phyloP scores from a whole-genome alignment of 2,329 filamentous ascomycete genomes.

The Cordyceps pruinosa region DNA sequence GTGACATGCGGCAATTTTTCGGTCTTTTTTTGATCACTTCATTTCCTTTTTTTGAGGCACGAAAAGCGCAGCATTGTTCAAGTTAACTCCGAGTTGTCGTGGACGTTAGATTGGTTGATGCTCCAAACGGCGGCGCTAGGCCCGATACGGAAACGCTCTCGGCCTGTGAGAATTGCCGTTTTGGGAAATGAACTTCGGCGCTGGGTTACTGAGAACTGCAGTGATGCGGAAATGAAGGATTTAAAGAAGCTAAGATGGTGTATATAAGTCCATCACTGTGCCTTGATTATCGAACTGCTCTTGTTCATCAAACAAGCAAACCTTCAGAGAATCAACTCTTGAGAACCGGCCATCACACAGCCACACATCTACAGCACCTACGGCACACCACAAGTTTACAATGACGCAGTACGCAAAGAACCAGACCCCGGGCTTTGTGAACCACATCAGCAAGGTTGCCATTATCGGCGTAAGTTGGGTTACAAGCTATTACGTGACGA shows the following conservation, averaged over 20 bases:
- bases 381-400: background rate
- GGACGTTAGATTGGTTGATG: background rate
- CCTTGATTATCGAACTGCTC: background rate
- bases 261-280: background rate
- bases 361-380: background rate
- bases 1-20: too few relatives aligned
- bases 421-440: constrained; percentile 24
- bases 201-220: background rate
- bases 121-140: background rate
- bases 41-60: too few relatives aligned
- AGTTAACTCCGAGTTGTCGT: background rate
- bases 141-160: background rate
- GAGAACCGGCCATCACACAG: background rate
- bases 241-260: background rate
- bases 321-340: background rate
- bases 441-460: constrained; percentile 31
- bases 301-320: background rate
- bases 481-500: too few relatives aligned
- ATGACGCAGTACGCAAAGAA: constrained; percentile 20
- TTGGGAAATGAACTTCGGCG: constrained; percentile 4
- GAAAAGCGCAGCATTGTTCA: too few relatives aligned
- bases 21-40: too few relatives aligned
- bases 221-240: background rate
- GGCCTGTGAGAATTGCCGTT: background rate
- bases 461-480: constrained; percentile 34